These are phyloP conservation scores for Vanrija humicola DNA, from an alignment of 1,284 basidiomycete species.

Conservation along the genomic window DNA sequence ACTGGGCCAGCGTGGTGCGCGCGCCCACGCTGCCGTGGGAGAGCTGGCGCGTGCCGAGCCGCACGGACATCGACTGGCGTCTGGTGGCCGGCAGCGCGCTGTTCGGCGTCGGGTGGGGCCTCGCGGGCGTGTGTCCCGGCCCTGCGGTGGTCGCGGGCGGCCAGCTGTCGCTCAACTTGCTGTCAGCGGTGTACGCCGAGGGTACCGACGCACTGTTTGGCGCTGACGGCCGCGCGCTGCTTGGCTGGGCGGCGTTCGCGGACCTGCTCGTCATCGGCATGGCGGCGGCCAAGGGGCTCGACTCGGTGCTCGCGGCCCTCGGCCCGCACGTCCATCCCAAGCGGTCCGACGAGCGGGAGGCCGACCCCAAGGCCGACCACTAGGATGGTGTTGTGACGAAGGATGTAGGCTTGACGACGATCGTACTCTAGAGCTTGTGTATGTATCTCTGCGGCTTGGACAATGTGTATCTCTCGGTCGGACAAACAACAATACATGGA, in stretches of 20 bases:
- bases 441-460: no score
- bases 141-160: constrained; percentile 30
- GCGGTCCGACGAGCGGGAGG: no score
- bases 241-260: constrained; percentile 9
- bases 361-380: no score
- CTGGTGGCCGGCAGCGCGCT: constrained; percentile 57
- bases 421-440: no score
- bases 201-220: neutral
- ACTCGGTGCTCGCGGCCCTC: neutral
- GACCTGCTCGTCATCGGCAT: constrained; percentile 14
- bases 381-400: no score
- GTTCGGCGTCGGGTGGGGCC: constrained; percentile 67
- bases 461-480: no score
- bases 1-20: constrained; percentile 22
- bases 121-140: constrained; percentile 59
- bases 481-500: neutral
- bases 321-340: no score
- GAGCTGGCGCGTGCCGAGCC: constrained; percentile 34
- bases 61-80: constrained; percentile 52
- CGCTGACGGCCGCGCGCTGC: neutral
- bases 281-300: constrained; percentile 1
- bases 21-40: constrained; percentile 27
- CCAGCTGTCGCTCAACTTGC: neutral
- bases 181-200: neutral
- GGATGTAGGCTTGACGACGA: no score